Evolutionary conservation across 2,329 filamentous ascomycete species (phyloP).

Genomic region (Colletotrichum theobromicola): DNA sequence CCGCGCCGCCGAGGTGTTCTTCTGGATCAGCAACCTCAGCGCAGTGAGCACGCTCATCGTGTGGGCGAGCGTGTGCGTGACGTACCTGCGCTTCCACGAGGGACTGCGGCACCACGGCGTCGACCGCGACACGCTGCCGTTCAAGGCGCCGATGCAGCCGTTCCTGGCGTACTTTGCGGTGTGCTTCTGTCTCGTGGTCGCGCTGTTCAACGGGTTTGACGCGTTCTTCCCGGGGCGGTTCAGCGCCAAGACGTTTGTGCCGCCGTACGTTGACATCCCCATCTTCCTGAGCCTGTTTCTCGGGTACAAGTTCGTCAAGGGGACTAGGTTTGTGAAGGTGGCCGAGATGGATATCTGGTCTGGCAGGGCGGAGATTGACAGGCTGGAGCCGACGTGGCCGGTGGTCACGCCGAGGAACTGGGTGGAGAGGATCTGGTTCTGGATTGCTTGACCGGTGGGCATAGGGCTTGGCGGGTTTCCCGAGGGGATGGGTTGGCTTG

Average conservation of each 20-base stretch:
- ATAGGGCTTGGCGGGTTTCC: background rate
- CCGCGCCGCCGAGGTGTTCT: conserved; percentile 46
- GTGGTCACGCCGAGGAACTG: conserved; percentile 40
- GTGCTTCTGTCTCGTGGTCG: conserved; percentile 66
- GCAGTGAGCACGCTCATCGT: conserved; percentile 75
- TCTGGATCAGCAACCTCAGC: conserved; percentile 58
- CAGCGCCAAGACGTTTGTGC: conserved; percentile 61
- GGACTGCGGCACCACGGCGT: conserved; percentile 70
- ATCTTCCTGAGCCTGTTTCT: conserved; percentile 69
- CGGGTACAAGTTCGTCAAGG: conserved; percentile 71
- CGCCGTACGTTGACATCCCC: conserved; percentile 72
- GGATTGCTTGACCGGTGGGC: conserved; percentile 36
- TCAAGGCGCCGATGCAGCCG: conserved; percentile 70
- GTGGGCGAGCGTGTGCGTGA: conserved; percentile 70
- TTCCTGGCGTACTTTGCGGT: conserved; percentile 71
- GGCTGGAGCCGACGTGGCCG: conserved; percentile 40
- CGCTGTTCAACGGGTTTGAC: conserved; percentile 74
- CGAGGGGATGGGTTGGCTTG: background rate
- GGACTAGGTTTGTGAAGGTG: conserved; percentile 52
- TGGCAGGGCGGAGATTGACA: conserved; percentile 43
- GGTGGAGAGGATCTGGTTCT: conserved; percentile 44
- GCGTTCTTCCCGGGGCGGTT: conserved; percentile 67
- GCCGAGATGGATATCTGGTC: conserved; percentile 46
- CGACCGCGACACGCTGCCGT: conserved; percentile 67
- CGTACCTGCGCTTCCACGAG: conserved; percentile 72